Evolutionary conservation across 139 green algal species (phyloP).

Genomic region (Chlorella sp.): DNA sequence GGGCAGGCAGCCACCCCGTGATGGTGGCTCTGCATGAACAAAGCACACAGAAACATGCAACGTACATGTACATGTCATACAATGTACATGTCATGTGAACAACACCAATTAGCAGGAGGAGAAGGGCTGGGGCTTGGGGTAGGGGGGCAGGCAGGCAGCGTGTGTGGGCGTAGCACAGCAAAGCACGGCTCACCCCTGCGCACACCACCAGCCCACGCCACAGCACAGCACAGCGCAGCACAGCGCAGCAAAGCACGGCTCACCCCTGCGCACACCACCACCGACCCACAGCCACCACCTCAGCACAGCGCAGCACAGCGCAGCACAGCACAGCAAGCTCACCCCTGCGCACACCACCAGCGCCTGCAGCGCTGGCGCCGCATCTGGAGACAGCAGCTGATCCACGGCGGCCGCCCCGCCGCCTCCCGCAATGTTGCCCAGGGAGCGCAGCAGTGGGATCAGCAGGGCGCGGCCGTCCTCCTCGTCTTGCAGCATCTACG

Average conservation of each 20-base stretch:
- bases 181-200: background rate
- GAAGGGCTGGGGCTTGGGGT: too few relatives aligned
- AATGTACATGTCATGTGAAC: too few relatives aligned
- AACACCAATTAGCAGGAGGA: background rate
- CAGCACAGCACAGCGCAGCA: too few relatives aligned
- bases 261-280: background rate
- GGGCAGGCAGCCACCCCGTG: too few relatives aligned
- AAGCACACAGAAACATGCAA: too few relatives aligned
- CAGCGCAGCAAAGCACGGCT: too few relatives aligned
- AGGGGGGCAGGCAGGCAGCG: background rate
- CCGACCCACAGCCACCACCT: too few relatives aligned
- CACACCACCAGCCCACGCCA: background rate
- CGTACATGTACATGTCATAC: too few relatives aligned
- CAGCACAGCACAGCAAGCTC: background rate
- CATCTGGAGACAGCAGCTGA: slow-evolving; percentile 36
- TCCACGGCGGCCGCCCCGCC: background rate
- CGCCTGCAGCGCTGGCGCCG: slow-evolving; percentile 22
- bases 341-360: slow-evolving; percentile 30
- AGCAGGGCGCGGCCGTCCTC: slow-evolving; percentile 22
- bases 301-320: background rate
- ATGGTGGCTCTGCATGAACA: too few relatives aligned
- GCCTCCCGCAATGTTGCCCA: slow-evolving; percentile 58
- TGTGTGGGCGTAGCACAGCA: background rate
- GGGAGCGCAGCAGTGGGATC: slow-evolving; percentile 51
- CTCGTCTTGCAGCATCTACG: slow-evolving; percentile 29